phyloP scores from a whole-genome alignment of 1,284 basidiomycete genomes.

The Fistulinella cinereoalba region DNA sequence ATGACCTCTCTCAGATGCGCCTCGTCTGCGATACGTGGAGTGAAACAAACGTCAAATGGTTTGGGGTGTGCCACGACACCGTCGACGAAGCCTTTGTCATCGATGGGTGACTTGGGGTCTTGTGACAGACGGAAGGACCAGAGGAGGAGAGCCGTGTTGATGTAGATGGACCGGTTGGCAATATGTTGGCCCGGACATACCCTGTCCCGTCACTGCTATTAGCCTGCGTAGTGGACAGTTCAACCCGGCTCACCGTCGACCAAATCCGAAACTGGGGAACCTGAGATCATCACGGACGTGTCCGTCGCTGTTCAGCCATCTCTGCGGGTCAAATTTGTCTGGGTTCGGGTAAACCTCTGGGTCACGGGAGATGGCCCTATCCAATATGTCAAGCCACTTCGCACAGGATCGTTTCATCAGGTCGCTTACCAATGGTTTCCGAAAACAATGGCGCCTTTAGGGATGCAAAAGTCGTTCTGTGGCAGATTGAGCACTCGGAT shows the following conservation, averaged over 20 bases:
- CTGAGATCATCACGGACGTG: conserved; percentile 29
- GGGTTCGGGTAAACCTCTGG: conserved; percentile 28
- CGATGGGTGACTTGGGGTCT: conserved; percentile 53
- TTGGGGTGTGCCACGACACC: conserved; percentile 56
- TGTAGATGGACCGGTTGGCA: conserved; percentile 56
- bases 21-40: conserved; percentile 37
- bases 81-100: conserved; percentile 55
- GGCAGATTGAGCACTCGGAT: conserved; percentile 4
- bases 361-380: conserved; percentile 34
- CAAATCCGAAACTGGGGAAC: conserved; percentile 34
- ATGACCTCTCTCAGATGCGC: conserved; percentile 25
- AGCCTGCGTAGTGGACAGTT: not conserved
- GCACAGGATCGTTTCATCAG: no score
- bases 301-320: conserved; percentile 27
- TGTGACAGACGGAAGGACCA: conserved; percentile 59
- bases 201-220: conserved; percentile 23
- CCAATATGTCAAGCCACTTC: not conserved
- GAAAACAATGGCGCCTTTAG: conserved; percentile 33
- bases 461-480: conserved; percentile 30
- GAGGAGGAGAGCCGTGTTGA: conserved; percentile 57
- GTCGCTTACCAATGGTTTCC: conserved; percentile 32
- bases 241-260: conserved; percentile 25
- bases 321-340: conserved; percentile 29
- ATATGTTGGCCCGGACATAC: conserved; percentile 64
- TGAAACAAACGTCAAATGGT: conserved; percentile 54